Evolutionary conservation across 768 basidiomycete genomes (phyloP).

Genomic region (Suillus occidentalis): DNA sequence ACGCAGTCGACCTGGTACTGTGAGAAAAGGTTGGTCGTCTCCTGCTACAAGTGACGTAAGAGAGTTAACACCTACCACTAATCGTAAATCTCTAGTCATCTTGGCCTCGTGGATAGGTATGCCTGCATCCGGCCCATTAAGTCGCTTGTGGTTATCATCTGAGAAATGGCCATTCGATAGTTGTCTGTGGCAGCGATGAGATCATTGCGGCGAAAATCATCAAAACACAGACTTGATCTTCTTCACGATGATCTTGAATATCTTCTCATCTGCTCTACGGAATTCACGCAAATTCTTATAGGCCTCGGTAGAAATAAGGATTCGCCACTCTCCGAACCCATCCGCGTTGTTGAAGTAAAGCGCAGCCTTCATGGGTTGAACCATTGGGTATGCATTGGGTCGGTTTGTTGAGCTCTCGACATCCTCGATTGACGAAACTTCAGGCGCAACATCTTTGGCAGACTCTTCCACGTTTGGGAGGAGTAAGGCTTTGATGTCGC

Average conservation of each 20-base stretch:
- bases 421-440: background rate
- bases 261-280: conserved; percentile 43
- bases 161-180: conserved; percentile 72
- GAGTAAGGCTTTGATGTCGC: conserved; percentile 5
- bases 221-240: conserved; percentile 57
- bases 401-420: background rate
- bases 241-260: conserved; percentile 57
- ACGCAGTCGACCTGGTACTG: conserved; percentile 53
- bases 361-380: conserved; percentile 61
- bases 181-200: conserved; percentile 42
- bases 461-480: conserved; percentile 6
- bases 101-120: conserved; percentile 71
- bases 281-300: conserved; percentile 50
- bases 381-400: conserved; percentile 40
- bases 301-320: conserved; percentile 54
- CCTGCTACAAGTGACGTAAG: background rate
- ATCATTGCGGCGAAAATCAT: background rate
- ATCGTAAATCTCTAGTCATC: conserved; percentile 51
- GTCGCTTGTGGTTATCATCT: conserved; percentile 61
- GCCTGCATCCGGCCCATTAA: conserved; percentile 43
- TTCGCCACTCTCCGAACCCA: conserved; percentile 65
- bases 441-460: background rate
- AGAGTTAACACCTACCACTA: conserved; percentile 42
- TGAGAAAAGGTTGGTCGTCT: background rate
- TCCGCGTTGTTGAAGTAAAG: conserved; percentile 58